phyloP scores from a whole-genome alignment of 768 basidiomycete species.

The Serendipita sp. region DNA sequence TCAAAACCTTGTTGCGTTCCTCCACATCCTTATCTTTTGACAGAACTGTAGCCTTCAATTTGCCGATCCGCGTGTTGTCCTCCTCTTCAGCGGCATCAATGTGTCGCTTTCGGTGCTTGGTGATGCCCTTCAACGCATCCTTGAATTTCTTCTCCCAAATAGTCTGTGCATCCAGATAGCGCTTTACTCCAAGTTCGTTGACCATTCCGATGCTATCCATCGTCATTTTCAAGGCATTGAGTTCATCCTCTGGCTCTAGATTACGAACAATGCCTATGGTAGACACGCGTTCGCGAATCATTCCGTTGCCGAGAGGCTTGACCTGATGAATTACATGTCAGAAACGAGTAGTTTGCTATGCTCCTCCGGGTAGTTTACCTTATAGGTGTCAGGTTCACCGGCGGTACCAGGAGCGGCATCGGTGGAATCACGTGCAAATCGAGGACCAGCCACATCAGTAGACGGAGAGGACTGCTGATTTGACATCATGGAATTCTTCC shows the following conservation, averaged over 20 bases:
- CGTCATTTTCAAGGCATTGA: constrained; percentile 51
- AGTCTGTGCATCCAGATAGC: constrained; percentile 52
- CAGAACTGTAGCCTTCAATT: constrained; percentile 13
- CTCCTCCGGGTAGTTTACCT: background rate
- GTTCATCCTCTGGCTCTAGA: constrained; percentile 52
- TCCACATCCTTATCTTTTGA: constrained; percentile 16
- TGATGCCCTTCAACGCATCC: constrained; percentile 37
- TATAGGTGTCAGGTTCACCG: constrained; percentile 47
- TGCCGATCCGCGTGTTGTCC: constrained; percentile 12
- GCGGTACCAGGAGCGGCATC: constrained; percentile 25
- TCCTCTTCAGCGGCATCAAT: constrained; percentile 26
- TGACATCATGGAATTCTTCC: background rate
- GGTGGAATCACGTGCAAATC: constrained; percentile 6
- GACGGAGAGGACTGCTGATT: constrained; percentile 2
- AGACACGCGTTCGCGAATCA: constrained; percentile 86
- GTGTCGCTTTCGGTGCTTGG: constrained; percentile 50
- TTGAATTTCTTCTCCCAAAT: constrained; percentile 55
- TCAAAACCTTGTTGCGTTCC: constrained; percentile 20
- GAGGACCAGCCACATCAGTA: constrained; percentile 10
- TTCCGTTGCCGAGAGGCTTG: constrained; percentile 29
- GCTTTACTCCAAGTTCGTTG: constrained; percentile 54
- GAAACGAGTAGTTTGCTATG: background rate
- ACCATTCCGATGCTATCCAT: constrained; percentile 52
- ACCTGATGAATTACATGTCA: background rate
- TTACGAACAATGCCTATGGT: constrained; percentile 68